Evolutionary conservation across 2,329 filamentous ascomycete genomes (phyloP), one percentile per base, ranked within the genome.

Genomic region (Emericellopsis cladophorae): DNA sequence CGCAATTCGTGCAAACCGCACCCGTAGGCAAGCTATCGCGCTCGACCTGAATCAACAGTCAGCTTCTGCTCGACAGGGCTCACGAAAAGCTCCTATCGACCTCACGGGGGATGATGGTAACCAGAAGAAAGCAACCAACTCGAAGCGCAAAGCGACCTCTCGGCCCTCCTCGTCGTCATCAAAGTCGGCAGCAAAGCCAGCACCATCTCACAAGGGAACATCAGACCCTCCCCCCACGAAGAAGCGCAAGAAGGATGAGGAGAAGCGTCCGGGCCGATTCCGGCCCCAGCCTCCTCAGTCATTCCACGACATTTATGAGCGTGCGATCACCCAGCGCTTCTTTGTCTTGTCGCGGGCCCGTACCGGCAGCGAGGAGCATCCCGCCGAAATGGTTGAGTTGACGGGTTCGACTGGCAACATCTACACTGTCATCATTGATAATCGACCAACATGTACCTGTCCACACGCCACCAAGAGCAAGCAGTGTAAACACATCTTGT

Each of bases 401-500:
- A 73, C 77, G 0, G 79, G 79, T 1, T 74, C 73, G 9, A 82
- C 76, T 2, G 79, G 78, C 14, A 82, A 82, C 46, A 64, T 83
- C 43, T 83, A 84, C 54, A 70, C 58, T 0, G 67, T 82, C 26
- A 58, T 58, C 29, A 68, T 83, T 40, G 59, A 60, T 4, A 62
- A 62, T n/a, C 49, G 64, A 15, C 72, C 75, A 0, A 58, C 49
- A 0, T 81, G 77, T 52, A 61, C 66, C 38, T 81, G 77, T 45
- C 74, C 75, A 1, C 67, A 79, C 42, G 67, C 65, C 1, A 48
- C 44, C 22, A 64, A 64, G 29, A 72, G 73, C 0, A 66, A 74
- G 26, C 74, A 79, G 45, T 81, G 79, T 67, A 83, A 83, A 51
- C 79, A 84, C 48, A 60, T 78, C 22, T 45, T 81, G 35, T 83